Evolutionary conservation across 2,329 filamentous ascomycete genomes (phyloP), one percentile per base, ranked within the genome.

Genomic region (Epichloe sibirici): DNA sequence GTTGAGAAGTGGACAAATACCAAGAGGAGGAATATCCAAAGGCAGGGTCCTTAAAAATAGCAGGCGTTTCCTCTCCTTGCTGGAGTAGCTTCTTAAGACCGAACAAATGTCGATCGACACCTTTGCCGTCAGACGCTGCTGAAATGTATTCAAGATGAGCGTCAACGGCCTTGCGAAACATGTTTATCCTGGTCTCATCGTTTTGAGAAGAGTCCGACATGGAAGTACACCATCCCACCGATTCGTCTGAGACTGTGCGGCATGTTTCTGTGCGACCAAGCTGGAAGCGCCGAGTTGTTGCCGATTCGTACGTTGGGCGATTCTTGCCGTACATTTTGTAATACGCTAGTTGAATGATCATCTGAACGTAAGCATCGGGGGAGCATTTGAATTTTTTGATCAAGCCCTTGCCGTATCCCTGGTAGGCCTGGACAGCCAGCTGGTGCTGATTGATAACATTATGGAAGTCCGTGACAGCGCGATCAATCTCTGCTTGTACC

Each of bases 321-420:
- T 90, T 96, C 78, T 90, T 89, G 76, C 93, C 93, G 72, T 94
- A 95, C 88, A 98, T 96, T 74, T 97, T 97, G 79, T 85, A 85
- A 77, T 98, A 98, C 40, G 93, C 93, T 51, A 97, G 82, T 71
- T 98, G 93, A 68, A 98, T 98, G 68, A 96, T 75, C 89, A 98
- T 93, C 73, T 98, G 93, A 43, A 97, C 90, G 69, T 94, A 98
- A 35, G 91, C 93, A 63, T 98, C 94, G 34, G 93, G 93, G 28
- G 88, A 94, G 81, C 88, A 95, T 74, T 90, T 94, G 83, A 98
- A 97, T 72, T 95, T 94, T 83, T 98, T 98, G 78, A 98, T 97
- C 56, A 98, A 76, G 28, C 89, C 90, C 76, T 98, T 98, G 68
- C 93, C 93, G 69, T 98, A 98, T 62, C 85, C 91, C 71, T 97